Conservation (phyloP, 106 monocot species). For the Narthecium ossifragum region DNA sequence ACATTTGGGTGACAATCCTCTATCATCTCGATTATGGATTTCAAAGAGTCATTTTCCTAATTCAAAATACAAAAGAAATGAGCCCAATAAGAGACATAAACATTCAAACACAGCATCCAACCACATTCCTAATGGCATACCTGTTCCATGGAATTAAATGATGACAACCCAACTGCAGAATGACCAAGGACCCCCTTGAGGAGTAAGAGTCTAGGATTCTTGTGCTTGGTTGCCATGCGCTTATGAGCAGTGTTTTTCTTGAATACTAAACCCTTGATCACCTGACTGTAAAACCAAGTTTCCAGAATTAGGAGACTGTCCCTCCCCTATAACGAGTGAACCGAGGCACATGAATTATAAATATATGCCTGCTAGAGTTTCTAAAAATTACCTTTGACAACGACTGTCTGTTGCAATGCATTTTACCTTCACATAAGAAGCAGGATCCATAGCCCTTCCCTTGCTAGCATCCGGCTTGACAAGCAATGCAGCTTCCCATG, state of each 20-base stretch:
- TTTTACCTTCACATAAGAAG: constrained; percentile 84
- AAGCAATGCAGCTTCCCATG: constrained; percentile 89
- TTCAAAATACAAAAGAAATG: constrained; percentile 7
- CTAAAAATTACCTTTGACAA: constrained; percentile 48
- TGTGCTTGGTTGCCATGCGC: constrained; percentile 83
- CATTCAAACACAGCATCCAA: constrained; percentile 2
- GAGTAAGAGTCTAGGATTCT: constrained; percentile 68
- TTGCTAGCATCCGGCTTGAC: constrained; percentile 75
- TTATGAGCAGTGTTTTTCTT: constrained; percentile 95
- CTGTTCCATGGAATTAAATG: constrained; percentile 78
- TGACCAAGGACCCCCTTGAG: constrained; percentile 62
- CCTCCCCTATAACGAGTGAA: no score
- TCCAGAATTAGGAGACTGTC: not conserved
- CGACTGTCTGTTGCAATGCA: constrained; percentile 72
- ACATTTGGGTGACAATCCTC: constrained; percentile 73
- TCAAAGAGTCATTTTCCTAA: constrained; percentile 67
- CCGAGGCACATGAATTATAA: no score
- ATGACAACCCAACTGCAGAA: constrained; percentile 61
- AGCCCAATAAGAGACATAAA: not conserved
- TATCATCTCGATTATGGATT: constrained; percentile 49
- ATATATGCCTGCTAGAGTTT: not conserved
- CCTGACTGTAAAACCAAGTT: constrained; percentile 58
- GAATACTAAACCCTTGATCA: constrained; percentile 90
- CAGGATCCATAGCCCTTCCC: constrained; percentile 96
- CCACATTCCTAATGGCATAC: constrained; percentile 19